These are phyloP conservation scores for Clarireedia sp. DNA, from an alignment of 2,329 filamentous ascomycete species.

Conservation along the genomic window DNA sequence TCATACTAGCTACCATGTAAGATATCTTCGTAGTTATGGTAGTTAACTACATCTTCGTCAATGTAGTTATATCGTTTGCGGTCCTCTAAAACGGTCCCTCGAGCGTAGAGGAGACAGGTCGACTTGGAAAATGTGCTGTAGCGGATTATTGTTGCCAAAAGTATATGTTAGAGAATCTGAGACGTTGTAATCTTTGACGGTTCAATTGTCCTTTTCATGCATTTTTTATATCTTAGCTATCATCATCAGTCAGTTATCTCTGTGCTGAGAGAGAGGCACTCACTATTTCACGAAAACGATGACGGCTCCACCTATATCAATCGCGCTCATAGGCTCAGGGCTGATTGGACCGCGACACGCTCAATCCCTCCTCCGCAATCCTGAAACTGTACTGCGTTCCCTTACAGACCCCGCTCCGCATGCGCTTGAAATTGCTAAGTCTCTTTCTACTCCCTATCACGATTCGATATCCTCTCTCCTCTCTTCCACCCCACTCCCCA, in stretches of 20 bases:
- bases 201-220: no score
- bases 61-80: no score
- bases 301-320: constrained; percentile 21
- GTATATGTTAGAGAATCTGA: no score
- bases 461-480: constrained; percentile 38
- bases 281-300: neutral
- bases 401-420: constrained; percentile 39
- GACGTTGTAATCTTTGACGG: no score
- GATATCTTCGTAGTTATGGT: neutral
- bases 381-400: constrained; percentile 34
- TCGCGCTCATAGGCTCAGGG: constrained; percentile 41
- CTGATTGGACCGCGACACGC: constrained; percentile 44
- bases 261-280: neutral
- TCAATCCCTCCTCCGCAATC: constrained; percentile 34
- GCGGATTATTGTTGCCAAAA: no score
- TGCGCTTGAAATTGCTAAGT: constrained; percentile 30
- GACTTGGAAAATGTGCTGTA: no score
- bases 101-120: no score
- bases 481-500: constrained; percentile 33
- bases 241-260: neutral
- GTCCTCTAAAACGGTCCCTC: no score
- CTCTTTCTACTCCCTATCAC: constrained; percentile 34
- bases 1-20: neutral
- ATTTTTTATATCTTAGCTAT: neutral
- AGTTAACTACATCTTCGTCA: neutral